Conservation (phyloP, 169 alveolate species). For the Plasmodium fragile region DNA sequence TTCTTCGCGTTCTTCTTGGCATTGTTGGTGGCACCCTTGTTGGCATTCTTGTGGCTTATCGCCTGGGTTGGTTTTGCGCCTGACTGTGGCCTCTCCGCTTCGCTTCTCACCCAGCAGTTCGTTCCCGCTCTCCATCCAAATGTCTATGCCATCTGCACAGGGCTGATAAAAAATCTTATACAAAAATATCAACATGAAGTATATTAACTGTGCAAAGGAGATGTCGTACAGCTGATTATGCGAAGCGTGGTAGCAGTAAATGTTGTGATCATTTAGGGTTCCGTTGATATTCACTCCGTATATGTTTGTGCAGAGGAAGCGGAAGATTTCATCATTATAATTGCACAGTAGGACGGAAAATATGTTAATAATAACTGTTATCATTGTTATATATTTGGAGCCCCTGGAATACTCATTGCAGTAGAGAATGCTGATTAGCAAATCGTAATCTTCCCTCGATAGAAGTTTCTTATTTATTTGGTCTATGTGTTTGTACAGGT, state of each 20-base stretch:
- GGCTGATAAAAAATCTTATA: slow-evolving; percentile 69
- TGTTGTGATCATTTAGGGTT: neutral
- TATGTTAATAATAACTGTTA: slow-evolving; percentile 59
- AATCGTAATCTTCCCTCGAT: slow-evolving; percentile 12
- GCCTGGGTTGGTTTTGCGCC: neutral
- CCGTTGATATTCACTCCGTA: slow-evolving; percentile 36
- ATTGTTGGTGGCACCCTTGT: too few relatives aligned
- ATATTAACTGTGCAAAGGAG: slow-evolving; percentile 70
- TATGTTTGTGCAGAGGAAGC: slow-evolving; percentile 35
- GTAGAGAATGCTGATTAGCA: slow-evolving; percentile 33
- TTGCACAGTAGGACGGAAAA: slow-evolving; percentile 54
- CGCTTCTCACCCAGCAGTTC: neutral
- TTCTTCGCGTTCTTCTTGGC: neutral
- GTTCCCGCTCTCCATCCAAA: neutral
- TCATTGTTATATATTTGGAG: slow-evolving; percentile 56
- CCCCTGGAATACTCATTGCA: slow-evolving; percentile 43
- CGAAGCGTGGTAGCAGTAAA: neutral
- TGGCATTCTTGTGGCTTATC: neutral
- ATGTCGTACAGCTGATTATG: slow-evolving; percentile 47
- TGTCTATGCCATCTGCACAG: neutral
- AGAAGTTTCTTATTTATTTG: slow-evolving; percentile 19
- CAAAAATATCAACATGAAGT: slow-evolving; percentile 63
- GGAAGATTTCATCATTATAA: slow-evolving; percentile 39
- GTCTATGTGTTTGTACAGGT: slow-evolving; percentile 27
- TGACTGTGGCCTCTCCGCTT: neutral